Percentiles rank a stretch among this genome's conserved stretches.
Evolutionary conservation across 345 rosid species (phyloP).

Genomic region (Passiflora organensis): DNA sequence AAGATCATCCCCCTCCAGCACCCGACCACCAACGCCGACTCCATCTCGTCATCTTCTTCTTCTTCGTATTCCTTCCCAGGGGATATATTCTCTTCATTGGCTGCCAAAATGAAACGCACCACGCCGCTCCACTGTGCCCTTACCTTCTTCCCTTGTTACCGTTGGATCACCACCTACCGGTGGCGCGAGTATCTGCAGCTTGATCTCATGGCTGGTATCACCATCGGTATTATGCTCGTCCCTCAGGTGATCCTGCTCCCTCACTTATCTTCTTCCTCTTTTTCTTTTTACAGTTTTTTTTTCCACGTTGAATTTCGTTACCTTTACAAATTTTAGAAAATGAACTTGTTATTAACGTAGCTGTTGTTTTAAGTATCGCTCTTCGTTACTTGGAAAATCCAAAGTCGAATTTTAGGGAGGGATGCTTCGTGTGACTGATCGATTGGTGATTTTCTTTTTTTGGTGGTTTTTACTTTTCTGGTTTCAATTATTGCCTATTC

Average conservation of each 20-base stretch:
- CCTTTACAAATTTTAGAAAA: no score
- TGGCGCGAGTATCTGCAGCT: conserved; percentile 75
- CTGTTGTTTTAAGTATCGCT: no score
- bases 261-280: not conserved
- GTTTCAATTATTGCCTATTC: no score
- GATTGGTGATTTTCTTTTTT: no score
- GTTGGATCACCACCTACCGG: conserved; percentile 78
- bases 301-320: no score
- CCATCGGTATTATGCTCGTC: conserved; percentile 97
- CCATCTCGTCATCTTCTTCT: conserved; percentile 19
- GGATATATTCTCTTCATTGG: conserved; percentile 39
- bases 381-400: no score
- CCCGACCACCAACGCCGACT: conserved; percentile 44
- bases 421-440: no score
- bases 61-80: conserved; percentile 2
- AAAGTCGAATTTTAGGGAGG: no score
- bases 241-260: conserved; percentile 70
- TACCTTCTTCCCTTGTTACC: conserved; percentile 61
- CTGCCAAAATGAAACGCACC: conserved; percentile 44
- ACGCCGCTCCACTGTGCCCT: conserved; percentile 56
- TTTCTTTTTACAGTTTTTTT: not conserved
- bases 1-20: conserved; percentile 76
- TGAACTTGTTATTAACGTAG: no score
- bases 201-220: conserved; percentile 91
- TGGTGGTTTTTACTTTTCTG: no score